Conservation (phyloP, 1,284 basidiomycete genomes). For the Mycena sp. region DNA sequence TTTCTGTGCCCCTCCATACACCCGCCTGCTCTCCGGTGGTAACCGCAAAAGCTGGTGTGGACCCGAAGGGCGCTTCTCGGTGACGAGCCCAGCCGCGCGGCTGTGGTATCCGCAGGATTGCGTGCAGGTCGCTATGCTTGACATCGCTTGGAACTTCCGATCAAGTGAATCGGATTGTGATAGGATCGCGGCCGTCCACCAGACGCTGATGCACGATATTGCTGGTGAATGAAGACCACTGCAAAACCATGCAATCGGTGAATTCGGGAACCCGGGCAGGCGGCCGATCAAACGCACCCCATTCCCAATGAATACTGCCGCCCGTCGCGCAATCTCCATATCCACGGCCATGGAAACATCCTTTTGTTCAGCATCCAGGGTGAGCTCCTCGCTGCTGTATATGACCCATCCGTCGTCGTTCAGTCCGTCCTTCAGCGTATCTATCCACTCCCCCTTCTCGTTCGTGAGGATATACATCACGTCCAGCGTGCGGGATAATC, state of each 20-base stretch:
- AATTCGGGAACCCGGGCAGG: not conserved
- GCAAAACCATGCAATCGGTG: too few relatives aligned
- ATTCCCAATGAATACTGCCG: constrained; percentile 70
- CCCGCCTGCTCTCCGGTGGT: too few relatives aligned
- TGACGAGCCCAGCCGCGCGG: too few relatives aligned
- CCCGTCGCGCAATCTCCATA: constrained; percentile 66
- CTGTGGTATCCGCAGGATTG: too few relatives aligned
- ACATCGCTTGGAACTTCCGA: too few relatives aligned
- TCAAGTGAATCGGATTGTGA: not conserved
- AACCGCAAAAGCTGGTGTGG: too few relatives aligned
- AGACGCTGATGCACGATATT: constrained; percentile 53
- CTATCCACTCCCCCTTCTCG: not conserved
- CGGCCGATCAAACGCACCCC: constrained; percentile 36
- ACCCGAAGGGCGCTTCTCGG: too few relatives aligned
- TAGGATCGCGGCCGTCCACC: constrained; percentile 35
- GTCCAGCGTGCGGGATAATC: not conserved
- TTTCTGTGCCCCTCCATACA: too few relatives aligned
- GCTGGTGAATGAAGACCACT: constrained; percentile 56
- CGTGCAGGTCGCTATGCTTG: too few relatives aligned
- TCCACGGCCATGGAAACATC: constrained; percentile 68
- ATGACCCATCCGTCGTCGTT: constrained; percentile 47
- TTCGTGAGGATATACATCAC: too few relatives aligned
- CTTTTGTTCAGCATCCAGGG: constrained; percentile 55
- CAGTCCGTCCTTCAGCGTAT: not conserved
- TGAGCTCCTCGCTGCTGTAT: constrained; percentile 57